Conservation (phyloP, 345 rosid genomes). For the thale cress (Arabidopsis thaliana) region TAIR10.1 NC_003076.8:9137501-9138000, state of each 20-base stretch:
- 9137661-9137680: slow-evolving; percentile 61
- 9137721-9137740: slow-evolving; percentile 79
- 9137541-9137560: slow-evolving; percentile 81
- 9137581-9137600: slow-evolving; percentile 61
- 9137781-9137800: slow-evolving; percentile 92
- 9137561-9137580: slow-evolving; percentile 75
- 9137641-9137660: slow-evolving; percentile 65
- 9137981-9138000: slow-evolving; percentile 78
- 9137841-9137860: slow-evolving; percentile 71
- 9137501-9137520: slow-evolving; percentile 66
- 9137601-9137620: slow-evolving; percentile 68
- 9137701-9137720: slow-evolving; percentile 75
- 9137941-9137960: slow-evolving; percentile 86
- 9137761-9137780: slow-evolving; percentile 76
- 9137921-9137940: slow-evolving; percentile 94
- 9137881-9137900: slow-evolving; percentile 92
- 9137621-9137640: slow-evolving; percentile 65
- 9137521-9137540: slow-evolving; percentile 64
- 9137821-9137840: slow-evolving; percentile 79
- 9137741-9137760: slow-evolving; percentile 80
- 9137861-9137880: slow-evolving; percentile 88
- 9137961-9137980: slow-evolving; percentile 92
- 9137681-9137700: slow-evolving; percentile 86
- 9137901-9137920: slow-evolving; percentile 68
- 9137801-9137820: slow-evolving; percentile 94